Percentiles rank a stretch among this genome's conserved stretches.
Evolutionary conservation across 2,329 filamentous ascomycete species (phyloP).

Genomic region (Aspergillaceae sp.): DNA sequence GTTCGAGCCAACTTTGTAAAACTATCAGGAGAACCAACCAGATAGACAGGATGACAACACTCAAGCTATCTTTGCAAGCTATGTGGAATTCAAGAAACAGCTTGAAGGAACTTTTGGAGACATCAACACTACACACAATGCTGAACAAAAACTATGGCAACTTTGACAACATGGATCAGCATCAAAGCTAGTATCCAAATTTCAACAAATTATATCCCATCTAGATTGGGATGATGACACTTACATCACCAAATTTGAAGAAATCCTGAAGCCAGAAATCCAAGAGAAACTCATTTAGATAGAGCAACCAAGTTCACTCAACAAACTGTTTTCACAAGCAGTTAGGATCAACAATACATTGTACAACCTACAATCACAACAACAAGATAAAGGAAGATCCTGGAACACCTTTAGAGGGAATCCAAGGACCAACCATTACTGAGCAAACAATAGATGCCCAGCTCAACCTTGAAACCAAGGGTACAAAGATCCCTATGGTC

Average conservation of each 20-base stretch:
- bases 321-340: background rate
- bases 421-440: background rate
- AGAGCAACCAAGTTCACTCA: background rate
- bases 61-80: too few species aligned
- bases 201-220: slow-evolving; percentile 3
- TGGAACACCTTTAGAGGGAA: background rate
- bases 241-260: slow-evolving; percentile 1
- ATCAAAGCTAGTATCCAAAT: slow-evolving; percentile 2
- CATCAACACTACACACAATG: background rate
- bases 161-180: background rate
- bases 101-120: slow-evolving; percentile 2
- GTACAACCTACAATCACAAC: background rate
- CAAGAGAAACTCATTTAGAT: slow-evolving; percentile 4
- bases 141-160: background rate
- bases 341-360: slow-evolving; percentile 2
- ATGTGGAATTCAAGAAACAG: too few species aligned
- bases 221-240: slow-evolving; percentile 2
- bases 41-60: background rate
- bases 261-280: slow-evolving; percentile 2
- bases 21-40: background rate
- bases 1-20: background rate
- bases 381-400: background rate
- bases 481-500: slow-evolving; percentile 1
- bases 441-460: background rate
- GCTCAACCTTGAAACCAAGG: background rate